Percentiles rank a stretch among this genome's conserved stretches.
Evolutionary conservation across 1,284 basidiomycete species (phyloP).

Genomic region (Anthracocystis setariae): DNA sequence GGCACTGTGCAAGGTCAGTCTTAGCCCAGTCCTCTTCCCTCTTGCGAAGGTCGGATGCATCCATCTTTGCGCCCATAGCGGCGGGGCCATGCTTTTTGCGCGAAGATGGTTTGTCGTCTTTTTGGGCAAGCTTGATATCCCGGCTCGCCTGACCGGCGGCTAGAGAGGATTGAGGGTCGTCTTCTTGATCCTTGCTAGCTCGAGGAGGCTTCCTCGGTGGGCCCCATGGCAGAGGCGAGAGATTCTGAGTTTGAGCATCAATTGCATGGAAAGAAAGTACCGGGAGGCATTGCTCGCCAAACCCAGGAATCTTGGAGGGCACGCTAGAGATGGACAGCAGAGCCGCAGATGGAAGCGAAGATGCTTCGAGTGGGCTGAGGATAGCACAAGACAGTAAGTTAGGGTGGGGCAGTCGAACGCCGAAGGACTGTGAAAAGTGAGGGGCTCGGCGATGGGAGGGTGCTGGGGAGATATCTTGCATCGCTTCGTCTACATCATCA

Average conservation of each 20-base stretch:
- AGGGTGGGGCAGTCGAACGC: slow-evolving; percentile 56
- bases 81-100: slow-evolving; percentile 52
- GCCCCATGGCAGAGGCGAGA: slow-evolving; percentile 57
- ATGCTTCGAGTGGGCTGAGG: slow-evolving; percentile 24
- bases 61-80: slow-evolving; percentile 41
- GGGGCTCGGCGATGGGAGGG: neutral
- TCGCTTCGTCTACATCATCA: slow-evolving; percentile 22
- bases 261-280: slow-evolving; percentile 64
- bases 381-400: slow-evolving; percentile 49
- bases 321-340: slow-evolving; percentile 59
- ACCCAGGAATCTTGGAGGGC: slow-evolving; percentile 49
- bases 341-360: slow-evolving; percentile 39
- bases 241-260: slow-evolving; percentile 38
- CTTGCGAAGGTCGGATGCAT: slow-evolving; percentile 26
- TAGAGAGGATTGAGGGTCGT: slow-evolving; percentile 21
- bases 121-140: slow-evolving; percentile 16
- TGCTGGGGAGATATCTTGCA: slow-evolving; percentile 18
- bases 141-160: slow-evolving; percentile 26
- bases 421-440: slow-evolving; percentile 28
- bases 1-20: slow-evolving; percentile 48
- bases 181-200: slow-evolving; percentile 8
- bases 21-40: slow-evolving; percentile 51
- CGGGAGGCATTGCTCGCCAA: slow-evolving; percentile 59
- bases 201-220: slow-evolving; percentile 45
- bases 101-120: slow-evolving; percentile 19